Evolutionary conservation across 192 early-diverging fungal genomes (phyloP), one percentile per base, ranked within the genome.

Genomic region (Backusella westeae): DNA sequence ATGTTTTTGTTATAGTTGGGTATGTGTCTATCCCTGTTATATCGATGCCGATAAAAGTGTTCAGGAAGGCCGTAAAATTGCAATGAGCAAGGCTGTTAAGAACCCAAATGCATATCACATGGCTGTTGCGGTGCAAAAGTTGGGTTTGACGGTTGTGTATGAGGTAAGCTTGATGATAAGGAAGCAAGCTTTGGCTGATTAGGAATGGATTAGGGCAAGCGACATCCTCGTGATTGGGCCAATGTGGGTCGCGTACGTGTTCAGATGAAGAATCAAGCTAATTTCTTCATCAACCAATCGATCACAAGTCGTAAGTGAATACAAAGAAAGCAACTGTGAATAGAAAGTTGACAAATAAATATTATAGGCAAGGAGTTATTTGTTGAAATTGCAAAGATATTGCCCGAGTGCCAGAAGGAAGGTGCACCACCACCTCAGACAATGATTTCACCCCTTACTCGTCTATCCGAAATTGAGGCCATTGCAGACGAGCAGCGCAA

Each of bases 21-120:
- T 93, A 53, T 91, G 90, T 69, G 76, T 93, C 2, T 93, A 93
- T 78, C 92, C 92, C 34, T 83, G 87, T 36, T 93, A 93, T 63
- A 91, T 93, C 74, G 90, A 93, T 78, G 83, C 80, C 15, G 80
- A 82, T 19, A 87, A 89, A 65, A 90, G 91, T 0, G 67, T 90
- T 14, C 78, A 82, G 36, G 75, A 89, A 56, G 92, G 92, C 8
- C 91, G 92, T 69, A 86, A 83, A 71, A 89, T 93, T 52, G 75
- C 86, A 21, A 81, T 85, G 35, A 52, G 38, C 10, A 68, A 85
- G 72, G 87, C 90, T 15, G 81, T 91, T 1, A 86, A 88, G 26
- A 82, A 85, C 26, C 91, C 91, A 17, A 85, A 88, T 69, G 90
- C 83, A 6, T 85, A 88, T 56, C 91, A 92, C 71, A 85, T 93